Base-by-base conservation (phyloP, 192 early-diverging fungal genomes). In the Gamsiella multidivaricata region DNA sequence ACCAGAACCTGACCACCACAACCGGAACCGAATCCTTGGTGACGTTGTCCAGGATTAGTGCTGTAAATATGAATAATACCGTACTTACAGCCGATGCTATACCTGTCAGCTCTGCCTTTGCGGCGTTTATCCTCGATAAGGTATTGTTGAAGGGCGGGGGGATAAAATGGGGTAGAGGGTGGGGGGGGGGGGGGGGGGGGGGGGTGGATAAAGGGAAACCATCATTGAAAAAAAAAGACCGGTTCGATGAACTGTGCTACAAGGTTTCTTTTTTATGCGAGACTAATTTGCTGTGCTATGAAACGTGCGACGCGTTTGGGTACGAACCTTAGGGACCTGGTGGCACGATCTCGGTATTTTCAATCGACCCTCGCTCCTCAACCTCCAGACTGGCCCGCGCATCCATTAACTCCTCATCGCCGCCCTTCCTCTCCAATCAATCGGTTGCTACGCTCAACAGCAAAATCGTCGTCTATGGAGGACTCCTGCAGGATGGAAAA, bases 401-500 rank as follows among this genome's bases (percentile, higher is more conserved):
- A 10, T 25, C 54, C 2, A 61, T 62, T 31, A 56, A 15, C 17
- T 41, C 52, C 5, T 25, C 39, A 3, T 36, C 54, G 1, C 74
- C 74, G 0, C 32, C 50, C 15, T 78, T 78, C 14, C 47, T 69
- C 3, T 7, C 52, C 14, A 25, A 26, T 9, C 74, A 78, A 47
- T 68, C 74, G 14, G 41, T 61, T 53, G 46, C 74, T 33, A 64
- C 53, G 52, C 60, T 78, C 39, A 69, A 64, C 39, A 69, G 74
- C 54, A 69, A 69, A 49, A 69, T 78, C 31, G 51, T 78, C 3
- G 54, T 78, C 9, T 69, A 69, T 54, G 74, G 74, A 22, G 74
- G 74, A 20, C 3, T 15, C 3, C 3, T 11, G n/a, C 39, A 26
- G 18, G 59, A 54, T 22, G 1, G 43, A 12, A 28, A 3, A 10